Base-by-base conservation (phyloP, 169 alveolate genomes). In the Plasmodium knowlesi region DNA sequence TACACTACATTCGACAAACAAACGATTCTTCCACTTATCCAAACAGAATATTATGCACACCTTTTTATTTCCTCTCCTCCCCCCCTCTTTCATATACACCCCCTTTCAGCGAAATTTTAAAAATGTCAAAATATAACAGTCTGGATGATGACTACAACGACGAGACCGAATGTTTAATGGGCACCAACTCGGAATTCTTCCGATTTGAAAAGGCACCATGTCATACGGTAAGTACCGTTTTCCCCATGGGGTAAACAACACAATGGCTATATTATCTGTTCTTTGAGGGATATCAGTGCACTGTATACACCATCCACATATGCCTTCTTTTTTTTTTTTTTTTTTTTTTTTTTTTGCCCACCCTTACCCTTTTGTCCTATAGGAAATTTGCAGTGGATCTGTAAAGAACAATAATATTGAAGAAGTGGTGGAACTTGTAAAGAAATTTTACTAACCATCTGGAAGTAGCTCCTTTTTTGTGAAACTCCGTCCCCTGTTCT, bases 121-220 rank as follows among this genome's bases (percentile, higher is more conserved):
- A 85, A 32, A 85, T 85, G 93, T 85, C 93, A n/a, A 85, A 85
- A 74, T 85, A 85, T 67, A 85, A 85, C 37, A 43, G 67, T 10
- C 93, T 85, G 30, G 93, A 85, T 5, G 93, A 85, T 16, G 93
- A 85, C 43, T 22, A 34, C 34, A 85, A 74, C 67, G 93, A 85
- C 5, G 93, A 85, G 43, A 74, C 85, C 19, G 93, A 85, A 54
- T 50, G 79, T 30, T 85, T 85, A 2, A 37, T 85, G 19, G 93
- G 93, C 3, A 57, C 79, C 14, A 85, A 85, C 37, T 85, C 93
- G 43, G 93, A 85, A 74, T 85, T 85, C 85, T 85, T 85, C 54
- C 53, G 93, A 85, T 85, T 85, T 53, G 86, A 85, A 76, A 85
- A 43, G 46, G 93, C 93, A n/a, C 93, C 93, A n/a, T 74, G 84